Base-by-base conservation (phyloP, 1,284 basidiomycete genomes). In the Cutaneotrichosporon daszewskae region DNA sequence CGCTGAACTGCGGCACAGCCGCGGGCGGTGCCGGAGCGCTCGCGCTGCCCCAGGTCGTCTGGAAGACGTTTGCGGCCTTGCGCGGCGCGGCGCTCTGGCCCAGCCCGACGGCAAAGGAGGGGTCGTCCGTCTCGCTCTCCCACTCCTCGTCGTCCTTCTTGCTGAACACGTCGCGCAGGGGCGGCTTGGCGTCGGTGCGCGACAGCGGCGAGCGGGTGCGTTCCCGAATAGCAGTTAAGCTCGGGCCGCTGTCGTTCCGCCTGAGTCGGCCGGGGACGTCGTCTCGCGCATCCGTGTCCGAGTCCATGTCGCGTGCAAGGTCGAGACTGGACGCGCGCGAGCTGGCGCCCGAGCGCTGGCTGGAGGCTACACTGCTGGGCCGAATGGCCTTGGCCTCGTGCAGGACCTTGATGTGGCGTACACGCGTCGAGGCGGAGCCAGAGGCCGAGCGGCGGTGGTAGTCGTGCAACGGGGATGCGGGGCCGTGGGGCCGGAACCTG, bases 101-200 rank as follows among this genome's bases (percentile, higher is more conserved):
- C 6, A 73, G 57, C 0, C 73, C 73, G 16, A 72, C 68, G 10
- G 61, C 65, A 44, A 59, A 73, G n/a, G n/a, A n/a, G n/a, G n/a
- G n/a, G 40, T 40, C 36, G 32, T 45, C 45, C 22, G 50, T 35
- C 11, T 45, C 45, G n/a, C 12, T 35, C 40, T 23, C 59, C 73
- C 72, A 73, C n/a, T 72, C 70, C 10, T 67, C 66, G 22, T 68
- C 69, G 17, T 62, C 57, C 36, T 67, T 65, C 14, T 55, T 56
- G 22, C 72, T 66, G 53, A 75, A 75, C 1, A 75, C 73, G 51
- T 75, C 69, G 10, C 73, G 55, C 1, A 72, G 47, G 1, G 68
- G 66, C 1, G 62, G 54, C 29, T 64, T 64, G 14, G 54, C 49
- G 3, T 49, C 12, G 34, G 14, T 22, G 13, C 27, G 16, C 13